These are phyloP conservation scores for Polytrichum formosum DNA, from an alignment of 225 moss, liverwort and hornwort genomes.

Conservation along the genomic window DNA sequence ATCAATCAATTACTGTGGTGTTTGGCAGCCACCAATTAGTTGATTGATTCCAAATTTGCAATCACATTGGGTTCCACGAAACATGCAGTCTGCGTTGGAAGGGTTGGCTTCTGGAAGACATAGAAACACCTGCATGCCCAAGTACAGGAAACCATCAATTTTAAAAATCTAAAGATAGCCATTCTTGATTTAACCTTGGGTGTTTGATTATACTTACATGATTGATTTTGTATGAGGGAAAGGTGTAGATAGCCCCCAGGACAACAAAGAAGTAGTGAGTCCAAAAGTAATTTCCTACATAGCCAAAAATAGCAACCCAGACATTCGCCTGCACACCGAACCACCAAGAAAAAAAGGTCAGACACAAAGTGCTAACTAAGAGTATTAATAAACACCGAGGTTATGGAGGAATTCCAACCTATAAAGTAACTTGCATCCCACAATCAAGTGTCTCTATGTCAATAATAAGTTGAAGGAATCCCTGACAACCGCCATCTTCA, in stretches of 20 bases:
- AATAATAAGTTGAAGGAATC: neutral
- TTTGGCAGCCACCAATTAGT: no score
- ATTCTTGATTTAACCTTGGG: no score
- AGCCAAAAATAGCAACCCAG: constrained; percentile 93
- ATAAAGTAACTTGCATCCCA: neutral
- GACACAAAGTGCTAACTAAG: no score
- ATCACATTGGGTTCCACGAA: no score
- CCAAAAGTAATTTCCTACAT: constrained; percentile 97
- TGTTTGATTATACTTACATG: constrained; percentile 43
- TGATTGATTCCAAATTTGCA: no score
- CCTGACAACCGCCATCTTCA: neutral
- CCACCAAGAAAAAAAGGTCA: neutral
- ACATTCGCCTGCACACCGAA: constrained; percentile 66
- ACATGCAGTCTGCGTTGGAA: neutral
- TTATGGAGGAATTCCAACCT: neutral
- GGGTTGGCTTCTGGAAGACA: neutral
- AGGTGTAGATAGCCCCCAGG: constrained; percentile 94
- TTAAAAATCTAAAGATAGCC: no score
- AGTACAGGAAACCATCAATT: no score
- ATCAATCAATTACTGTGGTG: no score
- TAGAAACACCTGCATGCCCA: neutral
- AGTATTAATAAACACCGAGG: no score
- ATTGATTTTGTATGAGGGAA: constrained; percentile 88
- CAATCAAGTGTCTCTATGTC: neutral
- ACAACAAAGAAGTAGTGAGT: constrained; percentile 95